Conservation (phyloP, 345 rosid species). For the Citrus cavaleriei region DNA sequence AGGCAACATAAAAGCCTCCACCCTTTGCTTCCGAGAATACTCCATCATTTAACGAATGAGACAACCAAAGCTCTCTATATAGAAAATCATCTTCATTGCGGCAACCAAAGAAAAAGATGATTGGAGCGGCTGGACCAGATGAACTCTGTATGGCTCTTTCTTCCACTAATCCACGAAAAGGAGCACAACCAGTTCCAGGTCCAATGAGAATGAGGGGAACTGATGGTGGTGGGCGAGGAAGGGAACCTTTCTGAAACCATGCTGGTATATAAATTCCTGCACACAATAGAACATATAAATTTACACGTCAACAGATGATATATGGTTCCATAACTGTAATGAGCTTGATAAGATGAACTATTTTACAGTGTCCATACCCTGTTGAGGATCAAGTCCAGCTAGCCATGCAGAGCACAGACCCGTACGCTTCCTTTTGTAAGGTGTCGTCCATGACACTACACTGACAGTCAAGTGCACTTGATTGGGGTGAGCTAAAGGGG, state of each 20-base stretch:
- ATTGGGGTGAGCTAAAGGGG: constrained; percentile 70
- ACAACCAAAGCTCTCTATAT: constrained; percentile 73
- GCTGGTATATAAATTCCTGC: constrained; percentile 62
- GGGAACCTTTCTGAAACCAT: constrained; percentile 79
- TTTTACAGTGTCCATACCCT: constrained; percentile 35
- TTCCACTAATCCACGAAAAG: constrained; percentile 84
- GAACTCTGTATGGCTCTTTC: constrained; percentile 64
- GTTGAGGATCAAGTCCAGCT: constrained; percentile 64
- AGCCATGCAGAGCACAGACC: constrained; percentile 97
- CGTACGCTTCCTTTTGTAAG: constrained; percentile 63
- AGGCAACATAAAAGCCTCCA: constrained; percentile 81
- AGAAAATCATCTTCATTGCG: constrained; percentile 74
- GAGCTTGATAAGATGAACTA: background rate
- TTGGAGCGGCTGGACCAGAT: constrained; percentile 49
- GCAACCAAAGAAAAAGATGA: constrained; percentile 87
- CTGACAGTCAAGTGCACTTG: constrained; percentile 87
- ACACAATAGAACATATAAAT: constrained; percentile 7
- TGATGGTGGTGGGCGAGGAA: constrained; percentile 67
- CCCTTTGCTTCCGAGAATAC: constrained; percentile 70
- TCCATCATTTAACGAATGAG: constrained; percentile 47
- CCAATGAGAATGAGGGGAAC: constrained; percentile 80
- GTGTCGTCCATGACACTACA: constrained; percentile 81
- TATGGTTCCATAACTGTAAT: background rate
- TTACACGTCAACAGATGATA: background rate
- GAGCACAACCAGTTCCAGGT: constrained; percentile 99